phyloP scores from a whole-genome alignment of 1,139 yeast genomes.

The Saccharomyces hybrid region DNA sequence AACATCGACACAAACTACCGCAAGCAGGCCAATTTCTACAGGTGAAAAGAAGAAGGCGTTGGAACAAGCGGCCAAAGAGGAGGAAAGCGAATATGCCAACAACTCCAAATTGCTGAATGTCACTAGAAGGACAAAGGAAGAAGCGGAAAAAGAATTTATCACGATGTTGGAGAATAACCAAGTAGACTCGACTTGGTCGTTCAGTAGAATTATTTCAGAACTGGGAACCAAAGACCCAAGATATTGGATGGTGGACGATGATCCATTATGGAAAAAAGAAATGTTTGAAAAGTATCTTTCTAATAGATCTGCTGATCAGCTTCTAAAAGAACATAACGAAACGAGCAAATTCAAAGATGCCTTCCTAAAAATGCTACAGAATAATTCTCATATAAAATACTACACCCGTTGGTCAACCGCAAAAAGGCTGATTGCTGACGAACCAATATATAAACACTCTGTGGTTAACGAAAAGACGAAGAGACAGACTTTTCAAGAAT shows the following conservation, averaged over 20 bases:
- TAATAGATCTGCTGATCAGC: slow-evolving; percentile 47
- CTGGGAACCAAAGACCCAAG: slow-evolving; percentile 48
- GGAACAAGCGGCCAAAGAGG: background rate
- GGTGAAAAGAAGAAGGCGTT: background rate
- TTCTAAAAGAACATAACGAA: slow-evolving; percentile 45
- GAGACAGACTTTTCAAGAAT: slow-evolving; percentile 45
- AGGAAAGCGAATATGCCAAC: slow-evolving; percentile 9
- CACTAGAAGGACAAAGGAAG: slow-evolving; percentile 25
- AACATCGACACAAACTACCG: slow-evolving; percentile 7
- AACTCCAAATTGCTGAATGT: slow-evolving; percentile 17
- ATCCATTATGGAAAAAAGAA: slow-evolving; percentile 52
- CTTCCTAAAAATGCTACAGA: slow-evolving; percentile 44
- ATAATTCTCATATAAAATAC: slow-evolving; percentile 39
- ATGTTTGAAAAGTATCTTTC: slow-evolving; percentile 59
- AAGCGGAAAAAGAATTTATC: slow-evolving; percentile 43
- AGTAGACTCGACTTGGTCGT: slow-evolving; percentile 73
- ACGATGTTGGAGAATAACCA: slow-evolving; percentile 44
- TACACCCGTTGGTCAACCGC: slow-evolving; percentile 64
- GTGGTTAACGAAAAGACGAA: slow-evolving; percentile 54
- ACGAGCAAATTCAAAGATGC: slow-evolving; percentile 49
- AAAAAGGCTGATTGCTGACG: slow-evolving; percentile 47
- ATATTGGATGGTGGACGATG: slow-evolving; percentile 60
- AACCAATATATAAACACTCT: slow-evolving; percentile 59
- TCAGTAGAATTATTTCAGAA: slow-evolving; percentile 56
- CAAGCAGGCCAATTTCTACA: background rate